phyloP scores from a whole-genome alignment of 306 rosid genomes.

The Oemleria cerasiformis region DNA sequence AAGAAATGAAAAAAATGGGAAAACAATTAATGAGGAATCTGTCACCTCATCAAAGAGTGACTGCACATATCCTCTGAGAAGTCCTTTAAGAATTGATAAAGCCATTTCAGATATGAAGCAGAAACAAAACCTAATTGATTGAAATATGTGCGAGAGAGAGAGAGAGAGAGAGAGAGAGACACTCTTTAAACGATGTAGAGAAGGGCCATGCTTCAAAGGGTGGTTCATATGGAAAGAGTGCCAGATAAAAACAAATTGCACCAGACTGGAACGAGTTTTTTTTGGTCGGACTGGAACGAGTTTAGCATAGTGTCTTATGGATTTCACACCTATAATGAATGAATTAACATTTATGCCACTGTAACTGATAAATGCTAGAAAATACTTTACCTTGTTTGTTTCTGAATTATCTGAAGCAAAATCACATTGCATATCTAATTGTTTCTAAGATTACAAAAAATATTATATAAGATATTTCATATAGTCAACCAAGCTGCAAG shows the following conservation, averaged over 20 bases:
- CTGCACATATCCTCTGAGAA: conserved; percentile 44
- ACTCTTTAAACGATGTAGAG: conserved; percentile 5
- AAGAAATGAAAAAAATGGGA: neutral
- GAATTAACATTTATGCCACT: conserved; percentile 31
- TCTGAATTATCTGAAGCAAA: neutral
- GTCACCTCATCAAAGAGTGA: conserved; percentile 49
- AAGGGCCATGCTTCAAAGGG: conserved; percentile 5
- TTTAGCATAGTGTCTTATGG: conserved; percentile 26
- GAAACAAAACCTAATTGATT: conserved; percentile 7
- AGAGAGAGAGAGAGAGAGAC: neutral
- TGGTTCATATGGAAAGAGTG: neutral
- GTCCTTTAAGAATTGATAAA: conserved; percentile 46
- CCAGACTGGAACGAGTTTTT: conserved; percentile 28
- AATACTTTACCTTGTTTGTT: neutral
- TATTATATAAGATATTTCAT: neutral
- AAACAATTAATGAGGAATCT: conserved; percentile 3
- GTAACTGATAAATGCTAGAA: conserved; percentile 13
- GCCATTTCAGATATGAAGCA: conserved; percentile 37
- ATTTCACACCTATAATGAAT: conserved; percentile 18
- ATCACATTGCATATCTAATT: neutral
- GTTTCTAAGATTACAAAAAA: too few species aligned
- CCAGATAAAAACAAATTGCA: conserved; percentile 21
- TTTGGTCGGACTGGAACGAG: too few species aligned
- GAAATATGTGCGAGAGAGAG: neutral
- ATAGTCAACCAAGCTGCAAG: neutral